Evolutionary conservation across 768 basidiomycete genomes (phyloP), one percentile per base, ranked within the genome.

Genomic region (Auricularia sp.): DNA sequence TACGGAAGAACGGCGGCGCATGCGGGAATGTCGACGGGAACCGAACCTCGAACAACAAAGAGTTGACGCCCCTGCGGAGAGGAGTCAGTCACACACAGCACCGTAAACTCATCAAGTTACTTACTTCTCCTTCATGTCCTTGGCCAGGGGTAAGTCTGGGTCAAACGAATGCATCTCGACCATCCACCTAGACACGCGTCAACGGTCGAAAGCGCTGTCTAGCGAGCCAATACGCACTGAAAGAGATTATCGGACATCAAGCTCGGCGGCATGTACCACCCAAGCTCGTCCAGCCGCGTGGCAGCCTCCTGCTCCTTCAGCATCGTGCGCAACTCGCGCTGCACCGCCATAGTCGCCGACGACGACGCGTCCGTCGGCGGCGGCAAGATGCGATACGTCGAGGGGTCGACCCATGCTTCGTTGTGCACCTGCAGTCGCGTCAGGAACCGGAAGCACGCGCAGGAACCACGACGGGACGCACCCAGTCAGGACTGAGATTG

Each of bases 1-100:
- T 84, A 64, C 88, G 81, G 74, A 90, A 88, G 76, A 87, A 90
- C 0, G 90, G 89, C 1, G 88, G 90, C 8, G 83, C 78, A 68
- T 84, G 80, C 0, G 88, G 88, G 71, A 84, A 90, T 18, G 76
- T 77, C 1, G 83, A 78, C 7, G 85, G 86, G 70, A 88, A 91
- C 39, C 86, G 76, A 62, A 90, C 84, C 70, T 90, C 88, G 68
- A 91, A 84, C 18, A 89, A 81, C 56, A 91, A 73, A 0, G 87
- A 88, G 62, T 83, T 82, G 61, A 91, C 69, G 54, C 78, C 77
- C 69, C 86, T 84, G 47, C 43, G 34, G 3, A 47, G 54, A 18
- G 6, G 18, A 43, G 4, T 11, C 23, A 23, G 18, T 36, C 36
- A 11, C 56, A 8, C 2, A 42, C 8, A 14, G 39, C 11, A n/a